Evolutionary conservation across 164 flowering plant genomes (phyloP).

Genomic region (Chimonanthus salicifolius): DNA sequence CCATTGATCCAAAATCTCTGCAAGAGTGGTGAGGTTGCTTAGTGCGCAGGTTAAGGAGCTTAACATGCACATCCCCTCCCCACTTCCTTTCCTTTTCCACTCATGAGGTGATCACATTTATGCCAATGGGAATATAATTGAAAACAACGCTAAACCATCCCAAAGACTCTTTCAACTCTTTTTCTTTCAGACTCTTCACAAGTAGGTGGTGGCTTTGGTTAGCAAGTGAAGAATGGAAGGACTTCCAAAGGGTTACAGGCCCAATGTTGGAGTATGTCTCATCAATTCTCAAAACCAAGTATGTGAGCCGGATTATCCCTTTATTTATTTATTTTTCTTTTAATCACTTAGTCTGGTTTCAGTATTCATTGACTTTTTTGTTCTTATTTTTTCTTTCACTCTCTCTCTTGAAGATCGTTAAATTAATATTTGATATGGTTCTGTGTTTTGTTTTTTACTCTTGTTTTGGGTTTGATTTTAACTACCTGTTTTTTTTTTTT

Average conservation of each 20-base stretch:
- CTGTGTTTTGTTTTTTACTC: not conserved
- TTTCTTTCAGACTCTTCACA: not conserved
- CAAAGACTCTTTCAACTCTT: too few species aligned
- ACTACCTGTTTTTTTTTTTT: too few species aligned
- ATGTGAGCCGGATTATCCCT: not conserved
- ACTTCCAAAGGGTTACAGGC: conserved; percentile 85
- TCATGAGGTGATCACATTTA: too few species aligned
- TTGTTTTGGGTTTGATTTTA: not conserved
- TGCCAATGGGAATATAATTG: too few species aligned
- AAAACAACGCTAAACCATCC: too few species aligned
- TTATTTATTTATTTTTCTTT: not conserved
- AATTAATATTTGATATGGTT: not conserved
- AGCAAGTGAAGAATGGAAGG: conserved; percentile 48
- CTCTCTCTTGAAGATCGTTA: not conserved
- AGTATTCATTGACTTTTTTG: not conserved
- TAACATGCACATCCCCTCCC: too few species aligned
- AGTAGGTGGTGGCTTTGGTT: not conserved
- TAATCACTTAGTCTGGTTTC: not conserved
- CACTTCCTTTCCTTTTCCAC: too few species aligned
- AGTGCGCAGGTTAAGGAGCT: not conserved
- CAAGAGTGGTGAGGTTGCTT: not conserved
- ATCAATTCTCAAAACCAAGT: conserved; percentile 75
- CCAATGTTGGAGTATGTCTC: conserved; percentile 90
- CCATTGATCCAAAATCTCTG: not conserved
- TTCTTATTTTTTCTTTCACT: not conserved